These are phyloP conservation scores for Diplodia mutila DNA, from an alignment of 2,329 filamentous ascomycete species.

Conservation along the genomic window DNA sequence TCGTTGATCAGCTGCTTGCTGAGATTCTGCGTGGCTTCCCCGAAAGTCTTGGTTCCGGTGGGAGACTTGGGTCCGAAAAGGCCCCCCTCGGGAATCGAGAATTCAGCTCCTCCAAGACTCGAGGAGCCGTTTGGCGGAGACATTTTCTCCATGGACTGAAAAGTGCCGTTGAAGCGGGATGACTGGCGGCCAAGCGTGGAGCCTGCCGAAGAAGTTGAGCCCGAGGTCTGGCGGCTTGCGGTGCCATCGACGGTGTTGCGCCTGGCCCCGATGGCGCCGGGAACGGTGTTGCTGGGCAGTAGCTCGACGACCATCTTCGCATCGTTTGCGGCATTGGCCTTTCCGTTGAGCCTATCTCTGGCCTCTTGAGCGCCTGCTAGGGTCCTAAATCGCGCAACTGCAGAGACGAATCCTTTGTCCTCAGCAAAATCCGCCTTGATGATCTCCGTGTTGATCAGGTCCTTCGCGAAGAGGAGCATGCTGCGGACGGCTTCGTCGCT, in stretches of 20 bases:
- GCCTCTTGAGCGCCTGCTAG: constrained; percentile 63
- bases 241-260: constrained; percentile 60
- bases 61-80: constrained; percentile 76
- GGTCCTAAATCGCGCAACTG: constrained; percentile 62
- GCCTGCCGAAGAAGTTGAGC: constrained; percentile 53
- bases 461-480: constrained; percentile 68
- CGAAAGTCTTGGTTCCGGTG: constrained; percentile 66
- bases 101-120: constrained; percentile 60
- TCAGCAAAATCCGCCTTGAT: constrained; percentile 57
- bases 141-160: constrained; percentile 64
- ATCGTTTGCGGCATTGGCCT: constrained; percentile 63
- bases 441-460: constrained; percentile 63
- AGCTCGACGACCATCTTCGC: constrained; percentile 64
- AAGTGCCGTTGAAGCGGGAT: constrained; percentile 65
- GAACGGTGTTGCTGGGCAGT: constrained; percentile 28
- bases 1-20: constrained; percentile 76
- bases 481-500: constrained; percentile 62
- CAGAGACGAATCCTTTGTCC: constrained; percentile 60
- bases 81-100: constrained; percentile 61
- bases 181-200: constrained; percentile 54
- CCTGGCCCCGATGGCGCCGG: constrained; percentile 49
- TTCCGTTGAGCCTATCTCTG: constrained; percentile 62
- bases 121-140: constrained; percentile 62
- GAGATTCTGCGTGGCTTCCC: constrained; percentile 53
- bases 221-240: constrained; percentile 48